Evolutionary conservation across 1,139 yeast species (phyloP).

Genomic region (Arxiozyma telluris): DNA sequence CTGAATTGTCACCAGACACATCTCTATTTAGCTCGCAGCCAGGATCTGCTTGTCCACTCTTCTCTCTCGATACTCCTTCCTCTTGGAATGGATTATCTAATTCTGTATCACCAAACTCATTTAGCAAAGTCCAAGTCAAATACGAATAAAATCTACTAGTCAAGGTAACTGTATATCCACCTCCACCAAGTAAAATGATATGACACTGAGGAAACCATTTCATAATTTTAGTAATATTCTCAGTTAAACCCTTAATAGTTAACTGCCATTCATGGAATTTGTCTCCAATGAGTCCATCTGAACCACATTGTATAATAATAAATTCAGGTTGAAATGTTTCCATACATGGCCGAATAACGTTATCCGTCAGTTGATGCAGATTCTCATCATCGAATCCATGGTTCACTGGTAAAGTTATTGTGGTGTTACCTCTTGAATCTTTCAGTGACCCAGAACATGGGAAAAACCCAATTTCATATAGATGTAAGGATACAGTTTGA

Average conservation of each 20-base stretch:
- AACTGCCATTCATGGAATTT: conserved; percentile 62
- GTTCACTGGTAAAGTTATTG: conserved; percentile 47
- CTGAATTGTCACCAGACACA: not conserved
- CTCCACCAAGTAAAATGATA: conserved; percentile 58
- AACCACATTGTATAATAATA: conserved; percentile 59
- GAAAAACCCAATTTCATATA: conserved; percentile 57
- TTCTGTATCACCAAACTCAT: conserved; percentile 4
- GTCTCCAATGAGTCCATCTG: conserved; percentile 60
- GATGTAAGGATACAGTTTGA: conserved; percentile 54
- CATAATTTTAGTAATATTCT: conserved; percentile 33
- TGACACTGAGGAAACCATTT: conserved; percentile 29
- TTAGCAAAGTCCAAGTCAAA: conserved; percentile 37
- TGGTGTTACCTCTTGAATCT: conserved; percentile 34
- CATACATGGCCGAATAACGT: conserved; percentile 40
- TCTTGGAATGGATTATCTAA: conserved; percentile 1
- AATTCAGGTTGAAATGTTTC: conserved; percentile 39
- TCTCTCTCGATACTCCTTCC: not conserved
- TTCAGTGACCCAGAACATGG: conserved; percentile 56
- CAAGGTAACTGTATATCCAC: conserved; percentile 61
- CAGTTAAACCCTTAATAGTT: conserved; percentile 43
- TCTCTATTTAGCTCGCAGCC: not conserved
- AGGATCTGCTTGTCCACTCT: not conserved
- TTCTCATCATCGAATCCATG: conserved; percentile 47
- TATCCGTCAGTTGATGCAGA: conserved; percentile 33
- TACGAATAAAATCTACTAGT: conserved; percentile 60